These are phyloP conservation scores for Liquidambar formosana DNA, from an alignment of 164 flowering plant species.

Conservation along the genomic window DNA sequence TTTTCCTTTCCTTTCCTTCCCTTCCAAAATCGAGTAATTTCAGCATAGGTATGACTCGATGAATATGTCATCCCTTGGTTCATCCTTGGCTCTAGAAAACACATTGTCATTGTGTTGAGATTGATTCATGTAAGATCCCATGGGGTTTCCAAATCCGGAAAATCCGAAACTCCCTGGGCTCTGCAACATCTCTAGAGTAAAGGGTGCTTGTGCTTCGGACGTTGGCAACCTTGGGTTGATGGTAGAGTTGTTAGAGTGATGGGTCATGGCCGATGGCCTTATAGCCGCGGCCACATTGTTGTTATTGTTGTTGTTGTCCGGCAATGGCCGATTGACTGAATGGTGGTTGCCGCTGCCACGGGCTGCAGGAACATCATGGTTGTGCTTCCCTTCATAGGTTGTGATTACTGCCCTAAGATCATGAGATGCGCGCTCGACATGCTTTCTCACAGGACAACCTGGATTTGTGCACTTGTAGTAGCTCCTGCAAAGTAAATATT, in stretches of 20 bases:
- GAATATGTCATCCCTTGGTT: constrained; percentile 33
- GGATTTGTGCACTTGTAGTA: constrained; percentile 67
- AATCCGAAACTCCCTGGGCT: constrained; percentile 36
- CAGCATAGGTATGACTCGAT: constrained; percentile 36
- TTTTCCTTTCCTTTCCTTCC: too few relatives aligned
- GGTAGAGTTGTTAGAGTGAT: constrained; percentile 3
- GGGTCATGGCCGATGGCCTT: constrained; percentile 27
- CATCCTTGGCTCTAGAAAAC: constrained; percentile 43
- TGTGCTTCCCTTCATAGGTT: constrained; percentile 78
- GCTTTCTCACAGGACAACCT: constrained; percentile 73
- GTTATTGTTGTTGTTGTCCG: constrained; percentile 4
- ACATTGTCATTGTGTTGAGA: constrained; percentile 16
- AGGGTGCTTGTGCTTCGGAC: constrained; percentile 37
- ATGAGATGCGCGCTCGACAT: constrained; percentile 70
- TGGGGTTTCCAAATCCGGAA: constrained; percentile 29
- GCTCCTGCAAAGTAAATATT: constrained; percentile 57
- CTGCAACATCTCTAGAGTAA: constrained; percentile 49
- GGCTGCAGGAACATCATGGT: constrained; percentile 71
- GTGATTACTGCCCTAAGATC: constrained; percentile 67
- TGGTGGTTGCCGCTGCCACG: constrained; percentile 57
- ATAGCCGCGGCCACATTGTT: constrained; percentile 20
- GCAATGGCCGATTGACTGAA: constrained; percentile 19
- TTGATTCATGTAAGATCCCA: constrained; percentile 26
- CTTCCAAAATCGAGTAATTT: not conserved
- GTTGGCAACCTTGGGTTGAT: constrained; percentile 19